These are phyloP conservation scores for Podosphaera aphanis DNA, from an alignment of 2,329 filamentous ascomycete genomes.

Conservation along the genomic window DNA sequence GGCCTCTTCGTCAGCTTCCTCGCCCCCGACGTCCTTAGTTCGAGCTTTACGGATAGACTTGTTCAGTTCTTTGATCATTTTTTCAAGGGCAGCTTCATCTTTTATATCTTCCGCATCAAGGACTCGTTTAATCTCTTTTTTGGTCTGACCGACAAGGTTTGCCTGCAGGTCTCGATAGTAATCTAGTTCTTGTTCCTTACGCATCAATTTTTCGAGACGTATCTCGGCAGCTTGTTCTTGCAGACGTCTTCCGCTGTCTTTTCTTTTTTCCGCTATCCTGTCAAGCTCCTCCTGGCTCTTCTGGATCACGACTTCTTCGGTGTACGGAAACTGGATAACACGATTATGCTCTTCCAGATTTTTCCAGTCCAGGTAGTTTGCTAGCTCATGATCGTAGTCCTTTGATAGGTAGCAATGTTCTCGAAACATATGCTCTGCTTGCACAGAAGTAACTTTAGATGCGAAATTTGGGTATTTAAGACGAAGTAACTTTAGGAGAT, in stretches of 20 bases:
- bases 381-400: slow-evolving; percentile 60
- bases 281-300: slow-evolving; percentile 91
- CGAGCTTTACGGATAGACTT: slow-evolving; percentile 71
- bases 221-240: slow-evolving; percentile 96
- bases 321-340: slow-evolving; percentile 81
- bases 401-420: slow-evolving; percentile 78
- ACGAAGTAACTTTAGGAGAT: slow-evolving; percentile 66
- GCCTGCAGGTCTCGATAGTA: slow-evolving; percentile 72
- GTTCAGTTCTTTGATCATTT: slow-evolving; percentile 69
- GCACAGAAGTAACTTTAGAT: slow-evolving; percentile 62
- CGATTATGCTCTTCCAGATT: slow-evolving; percentile 74
- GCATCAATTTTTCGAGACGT: slow-evolving; percentile 81
- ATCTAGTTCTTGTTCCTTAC: slow-evolving; percentile 85
- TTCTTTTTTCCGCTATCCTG: slow-evolving; percentile 74
- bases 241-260: slow-evolving; percentile 72
- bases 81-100: slow-evolving; percentile 69
- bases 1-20: slow-evolving; percentile 53
- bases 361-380: slow-evolving; percentile 65
- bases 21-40: slow-evolving; percentile 75
- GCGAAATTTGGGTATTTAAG: slow-evolving; percentile 83
- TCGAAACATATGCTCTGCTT: slow-evolving; percentile 67
- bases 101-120: slow-evolving; percentile 82
- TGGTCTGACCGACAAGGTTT: slow-evolving; percentile 50
- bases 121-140: slow-evolving; percentile 72
- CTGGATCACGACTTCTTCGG: slow-evolving; percentile 69